These are phyloP conservation scores for Sarocladiaceae sp. DNA, from an alignment of 2,329 filamentous ascomycete species.

Conservation along the genomic window DNA sequence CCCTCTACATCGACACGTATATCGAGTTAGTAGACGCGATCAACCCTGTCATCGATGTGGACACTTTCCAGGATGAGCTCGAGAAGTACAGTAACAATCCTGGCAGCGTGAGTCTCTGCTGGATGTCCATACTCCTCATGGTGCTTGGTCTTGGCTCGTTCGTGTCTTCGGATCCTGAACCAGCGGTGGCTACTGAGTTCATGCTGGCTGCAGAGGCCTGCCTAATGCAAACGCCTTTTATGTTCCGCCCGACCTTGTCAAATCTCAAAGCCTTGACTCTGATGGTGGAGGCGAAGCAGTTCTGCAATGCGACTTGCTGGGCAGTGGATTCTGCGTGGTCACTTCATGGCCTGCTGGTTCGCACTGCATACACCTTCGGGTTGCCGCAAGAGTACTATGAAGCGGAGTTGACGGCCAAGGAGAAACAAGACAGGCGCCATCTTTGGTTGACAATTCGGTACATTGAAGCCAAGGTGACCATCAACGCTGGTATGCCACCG, in stretches of 20 bases:
- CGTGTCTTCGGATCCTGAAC: constrained; percentile 20
- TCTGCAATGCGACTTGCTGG: constrained; percentile 31
- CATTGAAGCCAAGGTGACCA: constrained; percentile 28
- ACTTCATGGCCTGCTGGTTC: constrained; percentile 26
- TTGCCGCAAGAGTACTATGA: constrained; percentile 25
- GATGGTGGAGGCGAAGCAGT: constrained; percentile 29
- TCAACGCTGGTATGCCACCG: constrained; percentile 28
- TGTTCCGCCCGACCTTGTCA: constrained; percentile 28
- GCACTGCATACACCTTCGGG: constrained; percentile 27
- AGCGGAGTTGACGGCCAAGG: constrained; percentile 13
- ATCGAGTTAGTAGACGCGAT: constrained; percentile 25
- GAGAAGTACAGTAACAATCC: constrained; percentile 27
- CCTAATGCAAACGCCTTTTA: constrained; percentile 30
- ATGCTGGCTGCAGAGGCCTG: constrained; percentile 31
- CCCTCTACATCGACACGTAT: constrained; percentile 23
- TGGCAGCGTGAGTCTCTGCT: constrained; percentile 21
- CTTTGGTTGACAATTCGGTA: constrained; percentile 30
- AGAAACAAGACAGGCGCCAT: constrained; percentile 16
- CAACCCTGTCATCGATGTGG: constrained; percentile 27
- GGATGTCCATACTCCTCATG: constrained; percentile 29
- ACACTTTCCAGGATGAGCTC: constrained; percentile 22
- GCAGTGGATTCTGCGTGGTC: constrained; percentile 30
- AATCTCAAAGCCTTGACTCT: constrained; percentile 24
- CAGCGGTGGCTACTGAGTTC: constrained; percentile 25
- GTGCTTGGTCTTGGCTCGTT: constrained; percentile 28